A percentile compares a stretch with the other conserved stretches of the same genome.
Evolutionary conservation across 2,329 filamentous ascomycete species (phyloP).

Genomic region (Botryotinia convoluta): DNA sequence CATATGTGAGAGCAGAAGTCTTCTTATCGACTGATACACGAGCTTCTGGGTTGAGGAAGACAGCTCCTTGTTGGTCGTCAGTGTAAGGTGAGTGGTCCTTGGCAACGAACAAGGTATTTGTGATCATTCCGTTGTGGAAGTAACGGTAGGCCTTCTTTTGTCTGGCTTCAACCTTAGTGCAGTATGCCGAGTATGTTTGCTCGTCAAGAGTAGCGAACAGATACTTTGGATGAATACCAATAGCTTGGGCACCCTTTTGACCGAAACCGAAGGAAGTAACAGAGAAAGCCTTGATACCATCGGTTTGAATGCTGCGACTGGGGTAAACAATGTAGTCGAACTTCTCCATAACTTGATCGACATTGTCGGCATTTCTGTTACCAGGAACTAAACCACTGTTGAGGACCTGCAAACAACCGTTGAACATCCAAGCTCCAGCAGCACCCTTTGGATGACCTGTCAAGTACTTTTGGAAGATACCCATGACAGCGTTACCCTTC

Average conservation of each 20-base stretch:
- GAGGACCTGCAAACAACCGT: conserved; percentile 92
- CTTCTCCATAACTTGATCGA: conserved; percentile 94
- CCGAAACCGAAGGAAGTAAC: conserved; percentile 99
- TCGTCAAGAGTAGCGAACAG: conserved; percentile 92
- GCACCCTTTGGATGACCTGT: conserved; percentile 99
- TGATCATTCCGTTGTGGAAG: conserved; percentile 98
- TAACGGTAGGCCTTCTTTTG: conserved; percentile 99
- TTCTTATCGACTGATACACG: conserved; percentile 86
- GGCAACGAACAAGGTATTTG: conserved; percentile 95
- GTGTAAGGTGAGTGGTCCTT: conserved; percentile 90
- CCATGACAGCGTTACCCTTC: conserved; percentile 93
- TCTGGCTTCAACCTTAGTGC: conserved; percentile 80
- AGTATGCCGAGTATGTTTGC: conserved; percentile 77
- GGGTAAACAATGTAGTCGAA: conserved; percentile 98
- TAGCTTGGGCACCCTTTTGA: conserved; percentile 96
- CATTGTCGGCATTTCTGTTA: conserved; percentile 97
- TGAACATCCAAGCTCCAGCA: conserved; percentile 99
- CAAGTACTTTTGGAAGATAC: conserved; percentile 99
- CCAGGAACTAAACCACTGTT: conserved; percentile 92
- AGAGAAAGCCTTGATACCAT: conserved; percentile 97
- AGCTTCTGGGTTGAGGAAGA: conserved; percentile 92
- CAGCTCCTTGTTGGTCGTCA: conserved; percentile 78
- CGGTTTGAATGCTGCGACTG: conserved; percentile 91
- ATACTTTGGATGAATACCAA: conserved; percentile 96
- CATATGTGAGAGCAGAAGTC: conserved; percentile 72